Conservation (phyloP, 331 rosid species). For the Stylosanthes scabra region DNA sequence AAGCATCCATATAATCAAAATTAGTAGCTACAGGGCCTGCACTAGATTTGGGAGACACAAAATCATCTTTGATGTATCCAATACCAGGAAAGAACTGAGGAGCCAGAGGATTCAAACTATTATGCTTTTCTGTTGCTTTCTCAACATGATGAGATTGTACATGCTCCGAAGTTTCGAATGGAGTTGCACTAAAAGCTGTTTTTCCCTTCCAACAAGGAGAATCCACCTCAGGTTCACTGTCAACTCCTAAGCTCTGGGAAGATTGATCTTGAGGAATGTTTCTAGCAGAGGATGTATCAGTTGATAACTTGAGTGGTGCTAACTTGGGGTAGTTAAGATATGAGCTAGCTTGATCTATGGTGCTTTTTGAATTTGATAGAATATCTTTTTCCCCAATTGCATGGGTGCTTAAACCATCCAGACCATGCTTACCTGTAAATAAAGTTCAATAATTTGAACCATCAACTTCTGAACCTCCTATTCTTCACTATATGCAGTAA, state of each 20-base stretch:
- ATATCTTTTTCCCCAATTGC: constrained; percentile 33
- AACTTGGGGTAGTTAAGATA: constrained; percentile 20
- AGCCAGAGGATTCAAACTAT: constrained; percentile 72
- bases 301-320: constrained; percentile 39
- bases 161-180: constrained; percentile 42
- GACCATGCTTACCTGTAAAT: constrained; percentile 31
- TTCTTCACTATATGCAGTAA: neutral
- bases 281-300: constrained; percentile 28
- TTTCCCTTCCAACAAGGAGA: constrained; percentile 79
- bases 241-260: constrained; percentile 40
- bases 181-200: constrained; percentile 38
- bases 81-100: constrained; percentile 67
- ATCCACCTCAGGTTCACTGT: constrained; percentile 66
- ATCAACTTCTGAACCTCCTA: neutral
- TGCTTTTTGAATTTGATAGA: constrained; percentile 35
- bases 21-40: constrained; percentile 37
- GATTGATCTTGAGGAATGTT: constrained; percentile 30
- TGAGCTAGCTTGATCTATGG: constrained; percentile 30
- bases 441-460: constrained; percentile 12
- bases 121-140: constrained; percentile 44
- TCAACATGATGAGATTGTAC: constrained; percentile 35
- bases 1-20: constrained; percentile 38
- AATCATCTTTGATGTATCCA: constrained; percentile 42
- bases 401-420: constrained; percentile 34
- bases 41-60: constrained; percentile 40